Percentiles rank a stretch among this genome's conserved stretches.
Conservation (phyloP, 2,329 filamentous ascomycete species). For the Paecilomyces formosus region DNA sequence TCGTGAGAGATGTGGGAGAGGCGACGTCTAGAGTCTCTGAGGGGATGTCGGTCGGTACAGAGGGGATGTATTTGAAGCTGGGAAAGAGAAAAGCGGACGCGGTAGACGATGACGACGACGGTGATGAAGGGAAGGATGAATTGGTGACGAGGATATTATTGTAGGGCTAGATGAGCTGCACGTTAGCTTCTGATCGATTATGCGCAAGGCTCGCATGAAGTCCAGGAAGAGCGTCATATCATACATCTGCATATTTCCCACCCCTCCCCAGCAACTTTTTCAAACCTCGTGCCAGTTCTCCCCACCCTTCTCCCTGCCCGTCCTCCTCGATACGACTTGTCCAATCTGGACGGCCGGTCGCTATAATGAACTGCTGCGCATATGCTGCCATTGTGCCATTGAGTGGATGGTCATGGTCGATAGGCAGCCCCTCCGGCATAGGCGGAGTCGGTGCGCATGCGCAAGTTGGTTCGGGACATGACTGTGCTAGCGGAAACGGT, state of each 20-base stretch:
- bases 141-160: conserved; percentile 73
- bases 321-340: conserved; percentile 78
- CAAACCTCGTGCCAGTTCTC: conserved; percentile 54
- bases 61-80: conserved; percentile 71
- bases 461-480: conserved; percentile 71
- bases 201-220: neutral
- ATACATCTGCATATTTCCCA: conserved; percentile 57
- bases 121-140: conserved; percentile 60
- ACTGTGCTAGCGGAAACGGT: conserved; percentile 41
- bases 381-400: conserved; percentile 73
- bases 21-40: conserved; percentile 35
- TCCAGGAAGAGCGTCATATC: conserved; percentile 2
- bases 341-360: conserved; percentile 77
- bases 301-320: conserved; percentile 43
- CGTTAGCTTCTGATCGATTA: neutral
- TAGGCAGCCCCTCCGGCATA: conserved; percentile 61
- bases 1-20: conserved; percentile 24
- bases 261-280: conserved; percentile 60
- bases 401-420: conserved; percentile 63
- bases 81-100: conserved; percentile 70
- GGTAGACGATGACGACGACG: conserved; percentile 11
- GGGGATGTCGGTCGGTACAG: conserved; percentile 56
- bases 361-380: conserved; percentile 74
- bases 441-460: conserved; percentile 65
- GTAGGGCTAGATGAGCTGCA: conserved; percentile 55